These are phyloP conservation scores for Podospora conica DNA, from an alignment of 495 filamentous ascomycete species.

Conservation along the genomic window DNA sequence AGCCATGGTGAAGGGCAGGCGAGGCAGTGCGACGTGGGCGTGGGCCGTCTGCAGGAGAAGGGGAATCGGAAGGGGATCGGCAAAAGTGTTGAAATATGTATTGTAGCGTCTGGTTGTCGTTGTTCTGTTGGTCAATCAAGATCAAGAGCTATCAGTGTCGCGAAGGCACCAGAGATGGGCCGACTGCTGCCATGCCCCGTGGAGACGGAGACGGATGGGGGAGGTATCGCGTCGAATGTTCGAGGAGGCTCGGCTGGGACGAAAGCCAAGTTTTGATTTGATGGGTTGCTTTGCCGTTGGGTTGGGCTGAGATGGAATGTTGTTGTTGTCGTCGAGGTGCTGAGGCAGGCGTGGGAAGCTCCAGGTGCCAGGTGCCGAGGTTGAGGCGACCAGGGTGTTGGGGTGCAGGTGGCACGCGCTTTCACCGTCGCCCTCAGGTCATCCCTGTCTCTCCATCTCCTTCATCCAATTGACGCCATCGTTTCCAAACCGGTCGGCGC, in stretches of 20 bases:
- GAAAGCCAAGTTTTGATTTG: background rate
- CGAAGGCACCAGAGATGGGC: background rate
- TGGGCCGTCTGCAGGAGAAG: background rate
- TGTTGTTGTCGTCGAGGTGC: background rate
- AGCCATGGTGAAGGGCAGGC: slow-evolving; percentile 7
- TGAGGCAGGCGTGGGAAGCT: background rate
- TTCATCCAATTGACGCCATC: background rate
- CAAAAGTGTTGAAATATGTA: background rate
- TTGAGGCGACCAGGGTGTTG: background rate
- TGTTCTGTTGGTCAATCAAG: too few relatives aligned
- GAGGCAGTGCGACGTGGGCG: background rate
- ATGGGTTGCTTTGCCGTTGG: background rate
- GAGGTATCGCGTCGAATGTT: slow-evolving; percentile 2
- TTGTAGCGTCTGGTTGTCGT: too few relatives aligned
- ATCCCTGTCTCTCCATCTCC: background rate
- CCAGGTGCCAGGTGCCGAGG: background rate
- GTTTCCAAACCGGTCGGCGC: background rate
- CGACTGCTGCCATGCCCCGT: background rate
- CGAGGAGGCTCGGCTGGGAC: slow-evolving; percentile 4
- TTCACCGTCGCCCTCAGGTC: background rate
- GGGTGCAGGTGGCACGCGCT: background rate
- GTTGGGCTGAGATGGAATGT: too few relatives aligned
- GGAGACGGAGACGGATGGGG: background rate
- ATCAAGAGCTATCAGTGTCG: background rate
- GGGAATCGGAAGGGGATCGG: too few relatives aligned